Conservation (phyloP, 139 green algal species). For the Chlorella sp. region DNA sequence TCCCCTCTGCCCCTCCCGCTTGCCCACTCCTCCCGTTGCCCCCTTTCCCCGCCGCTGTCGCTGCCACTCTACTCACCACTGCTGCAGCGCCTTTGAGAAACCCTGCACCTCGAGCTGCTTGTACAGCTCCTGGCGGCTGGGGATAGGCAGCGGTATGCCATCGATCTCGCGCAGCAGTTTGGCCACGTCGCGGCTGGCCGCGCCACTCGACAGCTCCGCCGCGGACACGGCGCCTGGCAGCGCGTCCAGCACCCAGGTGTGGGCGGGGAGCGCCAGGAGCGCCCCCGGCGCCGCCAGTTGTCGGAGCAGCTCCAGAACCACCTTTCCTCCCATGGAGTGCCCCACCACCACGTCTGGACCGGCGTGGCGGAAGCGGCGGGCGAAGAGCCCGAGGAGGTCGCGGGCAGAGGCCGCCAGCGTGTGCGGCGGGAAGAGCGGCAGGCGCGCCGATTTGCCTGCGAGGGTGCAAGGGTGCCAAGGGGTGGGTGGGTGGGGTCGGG, state of each 20-base stretch:
- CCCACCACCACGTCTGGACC: conserved; percentile 54
- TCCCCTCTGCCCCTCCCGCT: too few relatives aligned
- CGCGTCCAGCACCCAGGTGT: conserved; percentile 81
- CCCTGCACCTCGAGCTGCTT: too few relatives aligned
- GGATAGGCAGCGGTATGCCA: conserved; percentile 55
- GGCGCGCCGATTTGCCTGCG: conserved; percentile 34
- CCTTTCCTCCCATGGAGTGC: conserved; percentile 84
- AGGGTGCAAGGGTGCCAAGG: too few relatives aligned
- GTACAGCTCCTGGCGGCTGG: too few relatives aligned
- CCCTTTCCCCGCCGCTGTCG: too few relatives aligned
- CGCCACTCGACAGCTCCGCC: background rate
- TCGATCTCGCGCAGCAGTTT: conserved; percentile 42
- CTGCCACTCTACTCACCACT: too few relatives aligned
- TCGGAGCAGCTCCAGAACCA: conserved; percentile 59
- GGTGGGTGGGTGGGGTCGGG: too few relatives aligned
- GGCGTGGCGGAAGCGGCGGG: conserved; percentile 18
- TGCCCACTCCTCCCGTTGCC: too few relatives aligned
- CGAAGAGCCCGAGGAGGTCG: conserved; percentile 64
- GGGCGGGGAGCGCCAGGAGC: conserved; percentile 2
- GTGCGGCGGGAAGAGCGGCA: conserved; percentile 64
- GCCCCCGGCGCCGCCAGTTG: conserved; percentile 31
- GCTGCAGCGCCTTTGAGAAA: too few relatives aligned
- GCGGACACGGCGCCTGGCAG: conserved; percentile 46
- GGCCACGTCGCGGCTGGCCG: conserved; percentile 25
- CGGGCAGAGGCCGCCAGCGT: conserved; percentile 61